Evolutionary conservation across 306 rosid species (phyloP), one percentile per base, ranked within the genome.

Genomic region (Sophora flavescens): DNA sequence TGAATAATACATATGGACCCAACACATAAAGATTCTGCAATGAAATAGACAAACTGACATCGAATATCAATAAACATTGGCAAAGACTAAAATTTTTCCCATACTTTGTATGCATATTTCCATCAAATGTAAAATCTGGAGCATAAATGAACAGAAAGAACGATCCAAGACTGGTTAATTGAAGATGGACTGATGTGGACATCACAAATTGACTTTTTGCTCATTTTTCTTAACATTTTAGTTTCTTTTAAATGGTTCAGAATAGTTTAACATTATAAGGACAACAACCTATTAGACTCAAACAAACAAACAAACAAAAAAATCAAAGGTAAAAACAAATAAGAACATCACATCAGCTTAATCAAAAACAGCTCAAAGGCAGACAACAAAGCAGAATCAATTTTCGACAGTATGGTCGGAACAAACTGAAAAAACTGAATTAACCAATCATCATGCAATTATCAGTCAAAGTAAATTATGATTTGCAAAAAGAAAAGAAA

Each of bases 301-400:
- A 36, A 36, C 10, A 38, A 67, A 71, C 72, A 86, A 76, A 84
- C 3, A 36, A 3, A 1, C 32, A 67, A 65, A 77, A 86, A 79
- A 84, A 78, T 85, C 85, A 91, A 81, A 73, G 72, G 82, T 63
- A 72, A 54, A 78, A 84, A 82, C 88, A 86, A 82, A 67, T 70
- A 83, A 70, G 66, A 28, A 82, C 84, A 87, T 89, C 91, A 88
- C 91, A 86, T 92, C 96, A 89, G 78, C 82, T 84, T 80, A 75
- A 84, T 83, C 78, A 74, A 39, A 74, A 81, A 80, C 78, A 88
- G 78, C 72, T 35, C 61, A 13, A 35, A 45, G 77, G 83, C 68
- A 69, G 75, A 78, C 86, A 71, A 78, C 86, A 71, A 78, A 81
- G 85, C 78, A 65, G 80, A 79, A 84, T 83, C 78, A 79, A 39